Conservation (phyloP, 2,329 filamentous ascomycete species). For the Aspergillus alliaceus region DNA sequence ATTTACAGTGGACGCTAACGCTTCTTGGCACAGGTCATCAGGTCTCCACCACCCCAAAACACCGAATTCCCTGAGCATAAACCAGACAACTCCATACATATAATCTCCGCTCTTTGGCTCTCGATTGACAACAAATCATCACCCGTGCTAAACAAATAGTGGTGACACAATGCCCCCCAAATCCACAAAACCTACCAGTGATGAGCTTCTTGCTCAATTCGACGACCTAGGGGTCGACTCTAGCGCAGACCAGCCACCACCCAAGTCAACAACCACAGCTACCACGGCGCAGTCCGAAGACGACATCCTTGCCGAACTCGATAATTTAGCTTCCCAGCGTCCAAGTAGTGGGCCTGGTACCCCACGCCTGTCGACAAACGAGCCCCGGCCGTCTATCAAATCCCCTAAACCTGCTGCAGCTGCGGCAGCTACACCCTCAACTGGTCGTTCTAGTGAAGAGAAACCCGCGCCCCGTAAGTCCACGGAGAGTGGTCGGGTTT, state of each 20-base stretch:
- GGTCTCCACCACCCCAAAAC: slow-evolving; percentile 23
- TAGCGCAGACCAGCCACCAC: slow-evolving; percentile 23
- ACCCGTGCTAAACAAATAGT: slow-evolving; percentile 3
- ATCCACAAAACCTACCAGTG: slow-evolving; percentile 43
- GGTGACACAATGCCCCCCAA: slow-evolving; percentile 34
- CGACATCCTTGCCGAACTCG: slow-evolving; percentile 84
- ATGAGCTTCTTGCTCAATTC: slow-evolving; percentile 53
- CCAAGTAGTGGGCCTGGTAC: slow-evolving; percentile 75
- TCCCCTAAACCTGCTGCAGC: slow-evolving; percentile 55
- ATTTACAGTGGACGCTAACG: slow-evolving; percentile 12
- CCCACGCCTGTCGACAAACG: slow-evolving; percentile 62
- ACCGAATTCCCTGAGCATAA: slow-evolving; percentile 5
- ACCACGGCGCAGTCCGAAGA: slow-evolving; percentile 50
- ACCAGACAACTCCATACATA: neutral
- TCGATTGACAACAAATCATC: neutral
- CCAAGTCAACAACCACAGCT: slow-evolving; percentile 27
- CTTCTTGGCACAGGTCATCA: slow-evolving; percentile 30
- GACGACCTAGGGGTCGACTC: slow-evolving; percentile 46
- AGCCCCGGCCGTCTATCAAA: slow-evolving; percentile 51
- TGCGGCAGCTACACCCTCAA: slow-evolving; percentile 40
- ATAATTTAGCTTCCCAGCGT: slow-evolving; percentile 72
- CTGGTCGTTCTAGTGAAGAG: slow-evolving; percentile 65
- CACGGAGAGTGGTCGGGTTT: slow-evolving; percentile 71
- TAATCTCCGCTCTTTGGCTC: neutral
- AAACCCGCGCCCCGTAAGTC: slow-evolving; percentile 66